Base-by-base conservation (phyloP, 306 rosid species). In the Citrullus mucosospermus region DNA sequence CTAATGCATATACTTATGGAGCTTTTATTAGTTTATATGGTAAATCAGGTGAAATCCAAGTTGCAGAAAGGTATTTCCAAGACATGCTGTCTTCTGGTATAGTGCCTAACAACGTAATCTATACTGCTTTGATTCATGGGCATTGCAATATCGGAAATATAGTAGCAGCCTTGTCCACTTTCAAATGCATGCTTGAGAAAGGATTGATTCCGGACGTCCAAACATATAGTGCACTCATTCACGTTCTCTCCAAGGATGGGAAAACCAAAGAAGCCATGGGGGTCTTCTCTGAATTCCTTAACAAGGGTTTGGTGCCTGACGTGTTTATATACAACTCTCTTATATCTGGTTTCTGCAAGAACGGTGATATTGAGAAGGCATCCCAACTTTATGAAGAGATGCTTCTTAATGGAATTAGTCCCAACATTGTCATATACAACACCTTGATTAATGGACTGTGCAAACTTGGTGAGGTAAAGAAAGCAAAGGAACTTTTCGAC, bases 1-100 rank as follows among this genome's bases (percentile, higher is more conserved):
- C 88, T 28, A 85, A 83, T 81, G 86, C 66, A 68, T 81, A 81
- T 76, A 85, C 90, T 7, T 87, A 81, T 62, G 90, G 88, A 54
- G 80, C 87, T 77, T 87, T 85, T 59, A 75, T 87, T 48, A 78
- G 78, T 44, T 84, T 82, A 8, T 79, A 81, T 56, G 12, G 71
- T 74, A 87, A 81, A 66, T 78, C 30, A 12, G 84, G 87, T 55
- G 55, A 85, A 51, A 81, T 83, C 84, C 75, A 77, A 79, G 70
- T 81, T 20, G 90, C 88, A 38, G 78, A 81, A 38, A 41, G 78
- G 56, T 83, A 81, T 75, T 87, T 87, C 63, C 22, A 78, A 28
- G 84, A 85, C 77, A 87, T 87, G 87, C 54, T 87, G 69, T 78
- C 55, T 54, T 77, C 46, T 50, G 85, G 81, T 74, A 44, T 87